A percentile compares a stretch with the other conserved stretches of the same genome.
Evolutionary conservation across 2,329 filamentous ascomycete genomes (phyloP).

Genomic region (Beauveria brongniartii): DNA sequence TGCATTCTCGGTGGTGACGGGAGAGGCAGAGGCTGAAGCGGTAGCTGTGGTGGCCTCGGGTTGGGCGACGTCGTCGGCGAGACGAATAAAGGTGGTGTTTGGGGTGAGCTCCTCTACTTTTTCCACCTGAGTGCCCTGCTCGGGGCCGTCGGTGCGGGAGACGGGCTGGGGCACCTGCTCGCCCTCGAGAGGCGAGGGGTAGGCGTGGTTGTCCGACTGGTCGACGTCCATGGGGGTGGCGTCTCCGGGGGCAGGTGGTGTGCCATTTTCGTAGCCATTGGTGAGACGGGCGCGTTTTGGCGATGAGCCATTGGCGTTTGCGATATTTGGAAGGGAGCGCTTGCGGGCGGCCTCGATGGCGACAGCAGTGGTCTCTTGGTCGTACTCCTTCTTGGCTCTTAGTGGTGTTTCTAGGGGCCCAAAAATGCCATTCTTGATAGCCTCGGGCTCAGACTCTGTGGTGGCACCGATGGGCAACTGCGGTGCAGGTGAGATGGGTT

Average conservation of each 20-base stretch:
- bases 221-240: conserved; percentile 55
- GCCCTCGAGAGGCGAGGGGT: conserved; percentile 55
- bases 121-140: conserved; percentile 56
- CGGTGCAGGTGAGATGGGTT: conserved; percentile 24
- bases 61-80: conserved; percentile 35
- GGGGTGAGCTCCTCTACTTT: conserved; percentile 53
- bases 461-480: conserved; percentile 42
- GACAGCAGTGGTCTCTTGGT: conserved; percentile 28
- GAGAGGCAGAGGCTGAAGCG: conserved; percentile 17
- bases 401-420: conserved; percentile 44
- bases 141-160: conserved; percentile 51
- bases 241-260: conserved; percentile 22
- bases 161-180: conserved; percentile 46
- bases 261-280: conserved; percentile 50
- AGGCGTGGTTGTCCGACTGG: conserved; percentile 49
- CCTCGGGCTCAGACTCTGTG: conserved; percentile 33
- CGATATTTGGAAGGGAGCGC: conserved; percentile 38
- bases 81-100: conserved; percentile 53
- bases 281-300: conserved; percentile 52
- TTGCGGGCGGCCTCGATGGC: conserved; percentile 40
- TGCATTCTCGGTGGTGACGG: conserved; percentile 39
- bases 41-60: conserved; percentile 28
- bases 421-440: conserved; percentile 46
- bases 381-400: conserved; percentile 32
- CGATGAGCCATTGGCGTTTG: conserved; percentile 51